A percentile compares a stretch with the other conserved stretches of the same genome.
Conservation (phyloP, 192 early-diverging fungal genomes). For the Allomyces macrogynus region DNA sequence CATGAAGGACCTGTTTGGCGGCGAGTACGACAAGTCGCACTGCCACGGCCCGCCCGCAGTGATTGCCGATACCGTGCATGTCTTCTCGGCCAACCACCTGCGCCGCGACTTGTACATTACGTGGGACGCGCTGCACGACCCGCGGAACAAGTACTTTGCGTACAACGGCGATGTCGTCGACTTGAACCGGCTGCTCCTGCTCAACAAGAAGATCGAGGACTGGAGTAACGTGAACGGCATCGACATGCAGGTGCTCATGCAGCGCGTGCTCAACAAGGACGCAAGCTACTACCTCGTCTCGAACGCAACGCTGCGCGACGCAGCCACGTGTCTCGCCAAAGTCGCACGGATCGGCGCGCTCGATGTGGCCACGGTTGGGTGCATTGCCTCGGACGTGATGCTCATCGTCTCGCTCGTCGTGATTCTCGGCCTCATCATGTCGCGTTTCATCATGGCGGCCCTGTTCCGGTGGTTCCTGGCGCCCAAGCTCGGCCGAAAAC, state of each 20-base stretch:
- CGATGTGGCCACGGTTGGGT: constrained; percentile 56
- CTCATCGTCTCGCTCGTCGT: constrained; percentile 59
- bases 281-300: background rate
- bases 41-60: background rate
- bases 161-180: constrained; percentile 59
- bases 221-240: background rate
- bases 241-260: background rate
- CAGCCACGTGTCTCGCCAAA: constrained; percentile 44
- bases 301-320: constrained; percentile 12
- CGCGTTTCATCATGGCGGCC: constrained; percentile 55
- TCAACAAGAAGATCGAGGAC: background rate
- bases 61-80: background rate
- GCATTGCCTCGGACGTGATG: constrained; percentile 59
- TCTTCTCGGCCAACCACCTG: background rate
- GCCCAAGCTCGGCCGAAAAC: constrained; percentile 34
- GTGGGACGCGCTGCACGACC: constrained; percentile 20
- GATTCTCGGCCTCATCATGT: constrained; percentile 38
- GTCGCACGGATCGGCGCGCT: constrained; percentile 59
- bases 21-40: background rate
- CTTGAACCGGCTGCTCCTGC: background rate
- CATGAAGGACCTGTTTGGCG: background rate
- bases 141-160: constrained; percentile 32
- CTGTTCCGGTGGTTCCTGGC: constrained; percentile 66
- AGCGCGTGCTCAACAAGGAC: background rate
- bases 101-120: constrained; percentile 45